Evolutionary conservation across 495 filamentous ascomycete species (phyloP).

Genomic region (Bryoglossum gracile): DNA sequence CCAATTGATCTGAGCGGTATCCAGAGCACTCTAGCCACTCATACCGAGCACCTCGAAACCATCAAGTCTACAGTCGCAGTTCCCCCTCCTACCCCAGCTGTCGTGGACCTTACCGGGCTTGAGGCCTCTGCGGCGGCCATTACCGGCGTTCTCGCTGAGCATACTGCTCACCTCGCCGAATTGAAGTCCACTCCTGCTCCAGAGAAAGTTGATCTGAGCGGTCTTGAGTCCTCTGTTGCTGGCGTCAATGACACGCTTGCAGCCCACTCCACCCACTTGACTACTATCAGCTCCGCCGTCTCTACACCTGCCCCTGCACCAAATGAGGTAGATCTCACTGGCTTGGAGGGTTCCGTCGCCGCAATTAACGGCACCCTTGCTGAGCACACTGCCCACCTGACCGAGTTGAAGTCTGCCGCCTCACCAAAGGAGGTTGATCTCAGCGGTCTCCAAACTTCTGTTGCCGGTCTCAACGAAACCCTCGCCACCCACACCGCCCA

Average conservation of each 20-base stretch:
- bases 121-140: no score
- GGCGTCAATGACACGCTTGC: not conserved
- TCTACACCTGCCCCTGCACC: not conserved
- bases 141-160: not conserved
- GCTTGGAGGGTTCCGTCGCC: not conserved
- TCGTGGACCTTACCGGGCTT: not conserved
- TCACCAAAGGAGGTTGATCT: slow-evolving; percentile 7
- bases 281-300: not conserved
- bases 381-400: not conserved
- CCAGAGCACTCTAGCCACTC: slow-evolving; percentile 7
- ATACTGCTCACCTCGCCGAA: not conserved
- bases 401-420: slow-evolving; percentile 7
- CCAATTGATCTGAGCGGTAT: slow-evolving; percentile 6
- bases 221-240: not conserved
- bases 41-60: not conserved
- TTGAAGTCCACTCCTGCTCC: no score
- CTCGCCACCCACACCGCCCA: slow-evolving; percentile 1
- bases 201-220: slow-evolving; percentile 7
- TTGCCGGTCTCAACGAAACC: slow-evolving; percentile 2
- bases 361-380: not conserved
- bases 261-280: not conserved
- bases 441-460: slow-evolving; percentile 6
- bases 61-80: slow-evolving; percentile 10
- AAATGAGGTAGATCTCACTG: not conserved
- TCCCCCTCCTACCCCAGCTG: slow-evolving; percentile 7